Conservation (phyloP, 306 rosid genomes). For the Quercus cerris region DNA sequence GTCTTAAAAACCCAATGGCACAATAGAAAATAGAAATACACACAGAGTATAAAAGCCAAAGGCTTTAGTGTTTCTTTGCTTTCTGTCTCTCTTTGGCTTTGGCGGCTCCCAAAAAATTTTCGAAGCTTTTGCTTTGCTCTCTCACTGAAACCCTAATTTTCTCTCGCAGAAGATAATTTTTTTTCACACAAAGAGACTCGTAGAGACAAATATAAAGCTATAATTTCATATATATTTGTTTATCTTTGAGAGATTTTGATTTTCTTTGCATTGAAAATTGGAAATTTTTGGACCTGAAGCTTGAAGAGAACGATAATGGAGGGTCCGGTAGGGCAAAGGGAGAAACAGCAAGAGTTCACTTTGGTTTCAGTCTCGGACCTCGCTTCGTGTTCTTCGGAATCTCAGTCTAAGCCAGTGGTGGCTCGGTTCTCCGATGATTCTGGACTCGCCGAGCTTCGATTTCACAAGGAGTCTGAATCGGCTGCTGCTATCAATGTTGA, state of each 20-base stretch:
- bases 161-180: background rate
- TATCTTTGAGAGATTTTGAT: background rate
- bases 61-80: background rate
- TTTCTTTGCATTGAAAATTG: background rate
- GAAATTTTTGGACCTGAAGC: slow-evolving; percentile 8
- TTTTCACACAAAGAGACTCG: too few species aligned
- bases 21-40: too few species aligned
- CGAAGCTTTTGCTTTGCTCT: slow-evolving; percentile 13
- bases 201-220: background rate
- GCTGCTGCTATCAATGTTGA: slow-evolving; percentile 38
- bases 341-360: slow-evolving; percentile 47
- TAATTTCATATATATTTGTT: background rate
- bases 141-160: slow-evolving; percentile 67
- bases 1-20: background rate
- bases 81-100: slow-evolving; percentile 3
- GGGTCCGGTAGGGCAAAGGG: slow-evolving; percentile 37
- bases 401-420: slow-evolving; percentile 42
- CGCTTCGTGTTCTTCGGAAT: slow-evolving; percentile 29
- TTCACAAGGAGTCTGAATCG: slow-evolving; percentile 44
- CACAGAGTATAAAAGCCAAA: slow-evolving; percentile 23
- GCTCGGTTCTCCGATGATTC: slow-evolving; percentile 57
- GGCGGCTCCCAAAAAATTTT: slow-evolving; percentile 62
- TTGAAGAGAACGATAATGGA: slow-evolving; percentile 51
- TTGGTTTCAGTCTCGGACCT: slow-evolving; percentile 59
- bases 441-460: slow-evolving; percentile 46